Base-by-base conservation (phyloP, 2,329 filamentous ascomycete species). In the Xylariaceae sp. region DNA sequence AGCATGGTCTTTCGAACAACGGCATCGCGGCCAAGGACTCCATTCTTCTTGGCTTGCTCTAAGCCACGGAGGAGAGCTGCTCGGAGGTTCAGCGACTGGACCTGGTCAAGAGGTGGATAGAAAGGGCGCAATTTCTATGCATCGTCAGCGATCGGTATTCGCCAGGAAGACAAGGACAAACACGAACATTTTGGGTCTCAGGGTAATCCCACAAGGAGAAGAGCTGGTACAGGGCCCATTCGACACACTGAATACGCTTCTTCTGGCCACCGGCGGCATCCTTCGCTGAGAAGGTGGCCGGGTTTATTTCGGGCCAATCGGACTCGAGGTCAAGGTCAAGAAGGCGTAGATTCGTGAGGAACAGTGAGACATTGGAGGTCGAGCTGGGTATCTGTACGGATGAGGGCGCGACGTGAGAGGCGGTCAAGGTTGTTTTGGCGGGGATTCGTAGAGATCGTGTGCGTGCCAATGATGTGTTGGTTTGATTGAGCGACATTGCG, bases 1-100 rank as follows among this genome's bases (percentile, higher is more conserved):
- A 99, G 79, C 90, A 97, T 96, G 0, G 91, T 96, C 77, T 96
- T 97, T 49, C 95, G 86, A 29, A 98, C 76, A 0, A 96, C 83
- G 0, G 84, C 83, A 68, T 96, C 92, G 48, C 90, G 82, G 2
- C 91, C 90, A 7, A 98, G 79, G 0, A 88, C 79, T 26, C 92
- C 93, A 75, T 86, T 90, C 77, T 96, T 96, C 78, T 98, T 98
- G 57, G 91, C 79, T 49, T 91, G 88, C 61, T 93, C 90, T 51
- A 99, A 84, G 63, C 83, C 86, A 72, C 91, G 85, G 66, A 93
- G 89, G 7, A 97, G 80, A 7, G 90, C 91, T 29, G 90, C 87
- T 48, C 95, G 90, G 6, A 99, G 83, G 70, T 96, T 96, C 65
- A 96, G 80, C 5, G 93, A 97, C 73, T 97, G 93, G 45, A 96